phyloP scores from a whole-genome alignment of 225 moss, liverwort and hornwort genomes.

The Pseudoscleropodium purum region DNA sequence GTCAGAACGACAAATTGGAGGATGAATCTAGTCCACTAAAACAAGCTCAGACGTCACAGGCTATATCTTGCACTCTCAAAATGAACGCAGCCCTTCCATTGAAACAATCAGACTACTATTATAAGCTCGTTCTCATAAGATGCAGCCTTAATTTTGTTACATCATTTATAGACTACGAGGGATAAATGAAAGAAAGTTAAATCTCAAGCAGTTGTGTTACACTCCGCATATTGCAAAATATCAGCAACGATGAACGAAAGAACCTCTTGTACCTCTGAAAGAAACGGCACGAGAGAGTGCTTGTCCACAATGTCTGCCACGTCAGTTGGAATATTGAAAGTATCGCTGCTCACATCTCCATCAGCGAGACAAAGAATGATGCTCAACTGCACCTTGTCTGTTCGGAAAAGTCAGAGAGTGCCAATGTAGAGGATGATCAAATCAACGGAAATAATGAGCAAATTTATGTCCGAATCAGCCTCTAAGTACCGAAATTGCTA shows the following conservation, averaged over 20 bases:
- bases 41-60: neutral
- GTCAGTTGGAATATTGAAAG: conserved; percentile 39
- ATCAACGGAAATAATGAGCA: neutral
- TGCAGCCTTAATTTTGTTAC: neutral
- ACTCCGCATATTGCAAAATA: neutral
- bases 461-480: neutral
- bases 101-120: neutral
- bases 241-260: neutral
- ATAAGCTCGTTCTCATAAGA: neutral
- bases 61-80: neutral
- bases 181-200: neutral
- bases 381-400: conserved; percentile 53
- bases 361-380: conserved; percentile 58
- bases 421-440: neutral
- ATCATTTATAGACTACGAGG: neutral
- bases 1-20: neutral
- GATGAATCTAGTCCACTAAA: neutral
- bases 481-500: neutral
- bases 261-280: conserved; percentile 38
- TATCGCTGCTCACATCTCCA: conserved; percentile 16
- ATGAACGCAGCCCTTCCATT: neutral
- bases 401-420: neutral
- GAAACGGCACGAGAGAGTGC: conserved; percentile 61
- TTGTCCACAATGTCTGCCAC: conserved; percentile 61
- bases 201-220: neutral